Base-by-base conservation (phyloP, 495 filamentous ascomycete species). In the Podospora fimiseda region DNA sequence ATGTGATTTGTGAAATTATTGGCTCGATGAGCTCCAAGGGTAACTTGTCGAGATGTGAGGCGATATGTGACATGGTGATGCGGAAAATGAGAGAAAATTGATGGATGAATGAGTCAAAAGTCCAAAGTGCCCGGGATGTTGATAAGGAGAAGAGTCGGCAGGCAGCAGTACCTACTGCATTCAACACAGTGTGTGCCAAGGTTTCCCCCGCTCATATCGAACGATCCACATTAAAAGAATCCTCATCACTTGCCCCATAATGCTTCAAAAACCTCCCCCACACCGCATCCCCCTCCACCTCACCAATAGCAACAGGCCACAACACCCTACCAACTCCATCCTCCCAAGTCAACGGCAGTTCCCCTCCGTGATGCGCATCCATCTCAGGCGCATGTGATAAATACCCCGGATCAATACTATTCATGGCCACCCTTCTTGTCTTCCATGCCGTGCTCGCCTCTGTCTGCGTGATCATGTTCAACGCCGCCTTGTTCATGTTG, bases 401-500 rank as follows among this genome's bases (percentile, higher is more conserved):
- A 52, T 70, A 79, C 1, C 73, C 74, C 11, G 74, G 74, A 64
- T 79, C 75, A 7, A 77, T 74, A 0, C 62, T 69, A 53, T 77
- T 77, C 52, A 78, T 74, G 7, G 72, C 71, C 2, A 75, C 68
- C 3, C 62, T 52, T 7, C 61, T 55, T 15, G 40, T 45, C 16
- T 55, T 50, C 75, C 74, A 78, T 3, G 68, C 67, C 13, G 48
- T 8, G 0, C 44, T 37, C 16, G 56, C 50, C 16, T 58, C 56
- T 1, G 56, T 58, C 41, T 58, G 56, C 4, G 74, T 75, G 36
- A 76, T 68, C 72, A 77, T 77, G 56, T 76, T 76, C 21, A 77
- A 60, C 1, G 72, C 75, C 7, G 74, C 74, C 48, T 78, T 76
- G n/a, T 71, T 68, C 69, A 76, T 72, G 56, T 76, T 76, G 1